Percentiles rank a stretch among this genome's conserved stretches.
Evolutionary conservation across 805 yeast species (phyloP).

Genomic region (Pichia heedii): DNA sequence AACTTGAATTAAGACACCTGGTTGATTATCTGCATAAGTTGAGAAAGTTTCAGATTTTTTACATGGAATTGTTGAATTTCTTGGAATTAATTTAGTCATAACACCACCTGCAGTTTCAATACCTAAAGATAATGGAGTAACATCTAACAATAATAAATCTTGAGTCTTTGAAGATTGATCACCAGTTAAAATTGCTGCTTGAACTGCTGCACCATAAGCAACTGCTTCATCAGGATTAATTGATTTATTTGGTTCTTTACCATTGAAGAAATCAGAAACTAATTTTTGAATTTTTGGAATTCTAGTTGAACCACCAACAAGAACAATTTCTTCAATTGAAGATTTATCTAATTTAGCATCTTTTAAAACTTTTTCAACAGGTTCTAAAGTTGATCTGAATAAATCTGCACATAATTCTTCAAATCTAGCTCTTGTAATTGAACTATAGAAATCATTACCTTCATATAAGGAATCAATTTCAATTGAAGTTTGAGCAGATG

Average conservation of each 20-base stretch:
- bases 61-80: conserved; percentile 97
- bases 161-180: conserved; percentile 91
- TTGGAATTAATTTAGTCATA: conserved; percentile 96
- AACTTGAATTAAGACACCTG: conserved; percentile 96
- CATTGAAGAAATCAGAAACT: conserved; percentile 93
- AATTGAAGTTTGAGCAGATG: conserved; percentile 89
- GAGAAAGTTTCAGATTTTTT: conserved; percentile 96
- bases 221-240: conserved; percentile 99
- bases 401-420: conserved; percentile 93
- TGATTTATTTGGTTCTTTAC: conserved; percentile 93
- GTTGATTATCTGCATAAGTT: conserved; percentile 96
- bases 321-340: conserved; percentile 81
- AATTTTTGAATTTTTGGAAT: conserved; percentile 95
- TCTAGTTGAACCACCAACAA: conserved; percentile 98
- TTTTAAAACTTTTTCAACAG: conserved; percentile 89
- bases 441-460: conserved; percentile 95
- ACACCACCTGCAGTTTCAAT: conserved; percentile 99
- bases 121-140: conserved; percentile 94
- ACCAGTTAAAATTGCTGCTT: conserved; percentile 94
- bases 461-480: conserved; percentile 94
- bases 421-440: conserved; percentile 95
- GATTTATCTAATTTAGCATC: conserved; percentile 89
- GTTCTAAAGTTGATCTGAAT: conserved; percentile 90
- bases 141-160: conserved; percentile 88
- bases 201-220: conserved; percentile 99